Conservation (phyloP, 805 yeast genomes). For the Suhomyces sp. region DNA sequence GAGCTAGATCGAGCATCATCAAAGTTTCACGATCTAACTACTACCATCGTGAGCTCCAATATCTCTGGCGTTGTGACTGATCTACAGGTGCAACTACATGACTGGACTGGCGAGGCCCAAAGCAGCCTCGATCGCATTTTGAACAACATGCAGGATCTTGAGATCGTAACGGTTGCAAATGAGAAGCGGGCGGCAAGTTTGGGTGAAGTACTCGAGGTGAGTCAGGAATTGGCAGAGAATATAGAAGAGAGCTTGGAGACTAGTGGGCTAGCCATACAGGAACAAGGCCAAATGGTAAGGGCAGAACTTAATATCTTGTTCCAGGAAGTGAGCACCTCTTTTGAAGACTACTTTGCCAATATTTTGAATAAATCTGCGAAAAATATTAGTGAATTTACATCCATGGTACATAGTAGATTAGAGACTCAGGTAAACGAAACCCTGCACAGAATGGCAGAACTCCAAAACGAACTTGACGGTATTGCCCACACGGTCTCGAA, state of each 20-base stretch:
- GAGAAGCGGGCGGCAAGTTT: neutral
- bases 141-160: neutral
- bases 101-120: neutral
- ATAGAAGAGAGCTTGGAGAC: neutral
- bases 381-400: neutral
- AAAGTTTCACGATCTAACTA: neutral
- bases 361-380: neutral
- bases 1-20: neutral
- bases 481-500: neutral
- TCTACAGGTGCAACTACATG: neutral
- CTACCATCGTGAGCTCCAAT: neutral
- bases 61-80: neutral
- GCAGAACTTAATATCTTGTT: neutral
- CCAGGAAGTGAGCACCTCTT: neutral
- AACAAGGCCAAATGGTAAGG: neutral
- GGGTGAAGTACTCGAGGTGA: neutral
- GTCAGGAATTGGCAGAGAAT: neutral
- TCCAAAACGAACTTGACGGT: conserved; percentile 1
- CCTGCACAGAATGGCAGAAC: neutral
- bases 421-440: neutral
- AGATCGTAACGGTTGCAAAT: neutral
- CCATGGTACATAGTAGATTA: neutral
- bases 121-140: neutral
- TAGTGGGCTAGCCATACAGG: neutral
- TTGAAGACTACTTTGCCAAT: neutral